Evolutionary conservation across 2,329 filamentous ascomycete species (phyloP), one percentile per base, ranked within the genome.

Genomic region (Cryphonectria nitschkei): DNA sequence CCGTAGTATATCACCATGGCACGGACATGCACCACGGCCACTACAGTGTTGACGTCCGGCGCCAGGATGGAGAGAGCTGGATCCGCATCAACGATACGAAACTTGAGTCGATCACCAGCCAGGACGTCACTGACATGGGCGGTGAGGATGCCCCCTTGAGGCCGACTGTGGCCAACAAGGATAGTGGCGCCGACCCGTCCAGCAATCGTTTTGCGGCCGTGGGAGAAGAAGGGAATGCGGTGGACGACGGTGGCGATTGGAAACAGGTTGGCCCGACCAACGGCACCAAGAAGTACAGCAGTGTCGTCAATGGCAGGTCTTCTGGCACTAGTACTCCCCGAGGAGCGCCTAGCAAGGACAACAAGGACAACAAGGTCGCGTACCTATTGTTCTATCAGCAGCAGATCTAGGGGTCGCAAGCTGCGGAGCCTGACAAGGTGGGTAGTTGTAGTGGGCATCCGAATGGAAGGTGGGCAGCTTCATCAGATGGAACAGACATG

Each of bases 11-110:
- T 79, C 96, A 99, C 78, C 96, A 99, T 76, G 96, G 96, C 72
- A 98, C 97, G 84, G 97, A 97, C 76, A 96, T 96, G 50, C 97
- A 93, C 74, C 95, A 94, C 67, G 96, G 96, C 3, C 96, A 99
- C 80, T 99, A 99, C 81, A 99, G 96, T 1, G 95, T 97, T n/a
- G 96, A 99, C 80, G 92, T 98, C 56, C 90, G 95, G 70, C 92
- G 96, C 67, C 95, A 98, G 80, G 96, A 99, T 78, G 94, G 92
- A n/a, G 89, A 89, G 32, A 95, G 98, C 80, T 99, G 96, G 96
- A 92, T 99, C 70, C 93, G 95, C 68, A 89, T 99, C 75, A 96
- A 99, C 77, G 96, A 99, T 79, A 99, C 96, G 0, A 84, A 94
- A 72, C 94, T 99, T 74, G 90, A 93, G 73, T 92, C 94, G 56